Evolutionary conservation across 2,329 filamentous ascomycete genomes (phyloP).

Genomic region (Berkeleyomyces rouxiae): DNA sequence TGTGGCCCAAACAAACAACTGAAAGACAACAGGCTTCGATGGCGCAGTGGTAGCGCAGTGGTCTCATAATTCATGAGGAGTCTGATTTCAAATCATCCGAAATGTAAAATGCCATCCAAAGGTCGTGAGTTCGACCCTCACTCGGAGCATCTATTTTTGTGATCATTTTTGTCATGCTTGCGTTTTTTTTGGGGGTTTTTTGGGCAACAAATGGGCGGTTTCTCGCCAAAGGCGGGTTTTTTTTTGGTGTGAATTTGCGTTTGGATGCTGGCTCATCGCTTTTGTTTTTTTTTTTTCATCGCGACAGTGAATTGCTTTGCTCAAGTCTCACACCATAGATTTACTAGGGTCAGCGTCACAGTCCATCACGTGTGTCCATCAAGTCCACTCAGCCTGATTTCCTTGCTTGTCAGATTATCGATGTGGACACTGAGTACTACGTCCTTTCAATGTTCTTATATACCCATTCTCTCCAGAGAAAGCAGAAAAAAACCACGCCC

Average conservation of each 20-base stretch:
- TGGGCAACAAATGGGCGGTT: no score
- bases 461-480: no score
- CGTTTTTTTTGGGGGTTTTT: background rate
- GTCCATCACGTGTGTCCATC: no score
- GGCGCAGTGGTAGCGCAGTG: constrained; percentile 14
- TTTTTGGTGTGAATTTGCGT: no score
- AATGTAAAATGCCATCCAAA: constrained; percentile 14
- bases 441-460: no score
- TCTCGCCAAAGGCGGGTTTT: no score
- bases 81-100: constrained; percentile 12
- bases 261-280: no score
- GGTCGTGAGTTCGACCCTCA: constrained; percentile 16
- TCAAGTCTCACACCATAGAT: background rate
- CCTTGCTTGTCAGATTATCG: no score
- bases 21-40: constrained; percentile 14
- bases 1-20: background rate
- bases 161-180: background rate
- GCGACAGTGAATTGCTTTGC: background rate
- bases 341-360: no score
- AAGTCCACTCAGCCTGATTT: no score
- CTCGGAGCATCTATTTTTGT: constrained; percentile 12
- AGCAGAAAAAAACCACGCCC: no score
- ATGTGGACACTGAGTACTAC: no score
- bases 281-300: background rate
- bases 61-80: constrained; percentile 15